Evolutionary conservation across 2,329 filamentous ascomycete species (phyloP).

Genomic region (Aspergillus bombycis): DNA sequence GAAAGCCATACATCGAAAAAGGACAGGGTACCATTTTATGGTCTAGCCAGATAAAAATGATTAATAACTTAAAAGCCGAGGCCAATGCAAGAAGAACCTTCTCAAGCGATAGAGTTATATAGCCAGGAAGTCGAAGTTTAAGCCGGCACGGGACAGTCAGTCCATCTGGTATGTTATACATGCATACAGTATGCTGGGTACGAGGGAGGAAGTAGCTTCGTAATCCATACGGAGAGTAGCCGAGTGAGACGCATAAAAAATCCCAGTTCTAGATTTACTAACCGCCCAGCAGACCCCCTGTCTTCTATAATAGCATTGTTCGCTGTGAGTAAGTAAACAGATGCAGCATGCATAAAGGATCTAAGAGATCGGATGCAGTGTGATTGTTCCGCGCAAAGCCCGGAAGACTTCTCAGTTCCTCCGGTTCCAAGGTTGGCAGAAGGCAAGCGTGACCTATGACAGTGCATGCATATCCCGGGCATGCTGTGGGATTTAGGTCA

Average conservation of each 20-base stretch:
- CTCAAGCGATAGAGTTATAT: neutral
- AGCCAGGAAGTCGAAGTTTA: neutral
- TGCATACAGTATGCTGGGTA: neutral
- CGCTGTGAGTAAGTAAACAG: neutral
- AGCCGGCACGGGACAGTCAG: neutral
- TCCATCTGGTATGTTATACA: neutral
- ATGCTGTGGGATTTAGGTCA: conserved; percentile 1
- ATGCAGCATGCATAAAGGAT: neutral
- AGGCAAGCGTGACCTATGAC: conserved; percentile 6
- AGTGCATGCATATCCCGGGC: conserved; percentile 5
- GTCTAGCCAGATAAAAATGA: neutral
- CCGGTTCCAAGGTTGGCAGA: neutral
- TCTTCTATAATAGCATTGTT: conserved; percentile 3
- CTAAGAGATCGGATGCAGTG: neutral
- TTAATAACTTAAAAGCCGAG: neutral
- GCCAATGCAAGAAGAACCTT: neutral
- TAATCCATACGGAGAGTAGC: neutral
- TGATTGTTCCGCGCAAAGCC: neutral
- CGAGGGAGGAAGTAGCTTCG: neutral
- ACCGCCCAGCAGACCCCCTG: neutral
- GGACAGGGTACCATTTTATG: neutral
- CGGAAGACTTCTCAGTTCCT: neutral
- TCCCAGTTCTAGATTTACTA: neutral
- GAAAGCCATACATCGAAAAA: neutral
- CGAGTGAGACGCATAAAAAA: neutral